Evolutionary conservation across 2,329 filamentous ascomycete genomes (phyloP).

Genomic region (Fonsecaea pugnacius): DNA sequence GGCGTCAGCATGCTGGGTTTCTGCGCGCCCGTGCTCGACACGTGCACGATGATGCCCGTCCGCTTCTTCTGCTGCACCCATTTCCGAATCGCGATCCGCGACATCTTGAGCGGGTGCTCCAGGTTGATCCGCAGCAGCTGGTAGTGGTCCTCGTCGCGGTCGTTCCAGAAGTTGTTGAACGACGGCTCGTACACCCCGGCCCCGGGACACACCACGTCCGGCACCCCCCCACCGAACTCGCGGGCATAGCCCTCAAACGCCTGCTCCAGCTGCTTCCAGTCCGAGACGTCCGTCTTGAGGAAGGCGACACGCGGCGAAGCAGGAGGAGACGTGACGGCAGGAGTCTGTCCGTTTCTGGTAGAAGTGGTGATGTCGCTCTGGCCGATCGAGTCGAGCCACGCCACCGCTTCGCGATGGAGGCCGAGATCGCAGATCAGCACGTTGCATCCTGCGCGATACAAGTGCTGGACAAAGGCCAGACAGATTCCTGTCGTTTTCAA

Average conservation of each 20-base stretch:
- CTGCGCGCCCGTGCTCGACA: conserved; percentile 55
- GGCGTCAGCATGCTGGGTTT: conserved; percentile 46
- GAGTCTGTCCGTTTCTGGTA: neutral
- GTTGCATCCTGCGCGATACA: conserved; percentile 50
- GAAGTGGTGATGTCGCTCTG: neutral
- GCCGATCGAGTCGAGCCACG: conserved; percentile 42
- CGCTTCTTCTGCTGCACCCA: conserved; percentile 2
- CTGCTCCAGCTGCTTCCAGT: conserved; percentile 54
- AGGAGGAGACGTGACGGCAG: conserved; percentile 37
- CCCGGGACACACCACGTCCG: conserved; percentile 50
- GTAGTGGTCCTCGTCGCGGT: conserved; percentile 49
- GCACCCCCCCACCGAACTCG: conserved; percentile 53
- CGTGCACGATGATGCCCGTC: conserved; percentile 46
- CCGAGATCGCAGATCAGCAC: conserved; percentile 51
- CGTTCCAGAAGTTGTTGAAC: conserved; percentile 55
- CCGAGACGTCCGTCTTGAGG: conserved; percentile 51
- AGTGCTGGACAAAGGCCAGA: conserved; percentile 46
- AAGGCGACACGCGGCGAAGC: conserved; percentile 45
- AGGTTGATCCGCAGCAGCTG: conserved; percentile 55
- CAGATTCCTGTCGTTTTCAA: conserved; percentile 51
- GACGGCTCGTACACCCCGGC: conserved; percentile 47
- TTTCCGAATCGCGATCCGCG: conserved; percentile 51
- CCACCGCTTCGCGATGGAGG: conserved; percentile 50
- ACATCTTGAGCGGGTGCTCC: conserved; percentile 56
- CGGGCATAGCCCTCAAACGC: conserved; percentile 55